These are phyloP conservation scores for Setomelanomma holmii DNA, from an alignment of 2,329 filamentous ascomycete species.

Conservation along the genomic window DNA sequence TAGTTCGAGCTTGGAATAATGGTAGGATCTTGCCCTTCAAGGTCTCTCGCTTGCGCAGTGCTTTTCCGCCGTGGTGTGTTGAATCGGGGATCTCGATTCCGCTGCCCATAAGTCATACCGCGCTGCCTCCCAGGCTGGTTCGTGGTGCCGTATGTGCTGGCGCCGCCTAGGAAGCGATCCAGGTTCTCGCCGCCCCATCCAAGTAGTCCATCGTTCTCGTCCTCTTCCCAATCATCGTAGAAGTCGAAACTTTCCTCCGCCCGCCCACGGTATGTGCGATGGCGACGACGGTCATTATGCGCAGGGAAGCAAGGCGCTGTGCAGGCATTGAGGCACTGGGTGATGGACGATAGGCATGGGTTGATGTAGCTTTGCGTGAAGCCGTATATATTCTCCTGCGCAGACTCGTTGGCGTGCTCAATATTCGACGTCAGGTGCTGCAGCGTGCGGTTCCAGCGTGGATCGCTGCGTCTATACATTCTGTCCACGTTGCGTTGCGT, in stretches of 20 bases:
- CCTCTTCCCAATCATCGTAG: slow-evolving; percentile 94
- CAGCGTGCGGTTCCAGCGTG: slow-evolving; percentile 89
- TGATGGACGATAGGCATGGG: slow-evolving; percentile 77
- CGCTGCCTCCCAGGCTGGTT: slow-evolving; percentile 72
- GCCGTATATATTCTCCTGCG: slow-evolving; percentile 88
- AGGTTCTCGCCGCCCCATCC: slow-evolving; percentile 85
- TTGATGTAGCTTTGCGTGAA: slow-evolving; percentile 85
- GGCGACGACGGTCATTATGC: slow-evolving; percentile 77
- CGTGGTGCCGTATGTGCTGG: slow-evolving; percentile 60
- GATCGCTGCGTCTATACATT: slow-evolving; percentile 72
- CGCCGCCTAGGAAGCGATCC: slow-evolving; percentile 79
- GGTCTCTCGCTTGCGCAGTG: slow-evolving; percentile 57
- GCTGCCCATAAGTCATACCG: slow-evolving; percentile 89
- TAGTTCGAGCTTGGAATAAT: slow-evolving; percentile 89
- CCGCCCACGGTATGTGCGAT: slow-evolving; percentile 64
- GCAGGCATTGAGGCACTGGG: slow-evolving; percentile 69
- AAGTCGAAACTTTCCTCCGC: slow-evolving; percentile 94
- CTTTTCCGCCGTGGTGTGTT: slow-evolving; percentile 60
- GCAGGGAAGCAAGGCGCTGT: slow-evolving; percentile 77
- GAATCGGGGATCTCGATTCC: slow-evolving; percentile 54
- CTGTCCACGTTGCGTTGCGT: slow-evolving; percentile 35
- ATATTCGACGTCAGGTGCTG: slow-evolving; percentile 91
- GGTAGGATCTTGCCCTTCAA: slow-evolving; percentile 70
- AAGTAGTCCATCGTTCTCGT: slow-evolving; percentile 68
- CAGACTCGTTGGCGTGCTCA: slow-evolving; percentile 87